phyloP scores from a whole-genome alignment of 139 green algal species.

The Chlamydomonas sphaeroides region DNA sequence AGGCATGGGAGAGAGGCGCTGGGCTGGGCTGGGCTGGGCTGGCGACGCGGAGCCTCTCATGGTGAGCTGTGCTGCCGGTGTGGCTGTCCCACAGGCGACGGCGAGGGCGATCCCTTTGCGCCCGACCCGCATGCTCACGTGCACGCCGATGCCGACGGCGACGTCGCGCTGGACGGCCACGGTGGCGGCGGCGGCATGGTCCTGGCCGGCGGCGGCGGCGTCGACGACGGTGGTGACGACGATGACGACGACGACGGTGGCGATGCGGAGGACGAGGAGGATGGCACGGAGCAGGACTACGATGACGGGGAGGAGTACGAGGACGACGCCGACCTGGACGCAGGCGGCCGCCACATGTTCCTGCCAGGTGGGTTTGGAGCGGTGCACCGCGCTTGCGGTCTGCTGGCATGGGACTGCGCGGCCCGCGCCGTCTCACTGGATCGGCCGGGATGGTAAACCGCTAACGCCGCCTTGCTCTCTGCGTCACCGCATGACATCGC shows the following conservation, averaged over 20 bases:
- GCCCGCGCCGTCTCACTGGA: no score
- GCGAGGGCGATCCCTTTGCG: constrained; percentile 22
- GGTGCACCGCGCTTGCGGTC: not conserved
- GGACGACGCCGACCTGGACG: constrained; percentile 10
- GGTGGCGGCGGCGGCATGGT: not conserved
- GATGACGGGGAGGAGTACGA: constrained; percentile 51
- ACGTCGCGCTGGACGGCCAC: constrained; percentile 9
- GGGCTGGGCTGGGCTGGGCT: not conserved
- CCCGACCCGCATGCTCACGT: not conserved
- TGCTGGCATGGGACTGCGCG: not conserved
- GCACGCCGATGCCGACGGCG: constrained; percentile 19
- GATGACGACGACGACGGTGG: constrained; percentile 38
- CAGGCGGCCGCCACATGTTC: not conserved
- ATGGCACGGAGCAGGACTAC: constrained; percentile 52
- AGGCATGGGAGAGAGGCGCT: not conserved
- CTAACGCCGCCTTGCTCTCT: not conserved
- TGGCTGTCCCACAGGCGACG: not conserved
- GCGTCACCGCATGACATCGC: not conserved
- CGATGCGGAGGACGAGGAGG: constrained; percentile 55
- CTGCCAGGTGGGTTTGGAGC: not conserved
- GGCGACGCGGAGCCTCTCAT: not conserved
- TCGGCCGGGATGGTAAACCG: no score
- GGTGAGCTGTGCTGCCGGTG: not conserved
- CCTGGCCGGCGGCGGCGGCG: constrained; percentile 8
- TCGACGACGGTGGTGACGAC: not conserved